Evolutionary conservation across 1,284 basidiomycete genomes (phyloP), one percentile per base, ranked within the genome.

Genomic region (Apiotrichum sp.): DNA sequence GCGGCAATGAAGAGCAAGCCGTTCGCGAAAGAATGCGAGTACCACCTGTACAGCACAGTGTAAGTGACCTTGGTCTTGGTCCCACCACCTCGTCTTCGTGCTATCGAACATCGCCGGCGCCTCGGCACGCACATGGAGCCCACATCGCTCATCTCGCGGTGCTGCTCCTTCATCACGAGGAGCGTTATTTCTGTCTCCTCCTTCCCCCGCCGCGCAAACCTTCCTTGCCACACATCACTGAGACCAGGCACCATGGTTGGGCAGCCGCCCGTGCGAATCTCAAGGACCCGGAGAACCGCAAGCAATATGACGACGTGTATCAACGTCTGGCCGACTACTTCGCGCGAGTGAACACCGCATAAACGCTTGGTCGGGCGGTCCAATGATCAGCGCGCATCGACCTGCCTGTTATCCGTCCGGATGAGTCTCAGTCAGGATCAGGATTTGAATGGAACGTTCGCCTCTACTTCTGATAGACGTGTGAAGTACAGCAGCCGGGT

Each of bases 191-290:
- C 22, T 22, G 22, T 22, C 22, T 22, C 22, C 22, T 22, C 22
- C 22, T 22, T 22, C 22, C 22, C 22, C 22, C 22, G 22, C 22
- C 22, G 22, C 22, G 22, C 22, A 22, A 22, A 22, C 22, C 22
- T 22, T 22, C 22, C 22, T 22, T 22, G 22, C 22, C 22, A 22
- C 22, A 22, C 22, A 22, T 60, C 40, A 56, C 55, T 29, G 14
- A 13, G 6, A n/a, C 11, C 36, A 84, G 83, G 71, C 82, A 83
- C 74, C 86, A 87, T 67, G 86, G 85, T 41, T 87, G 84, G 80
- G 86, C 85, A 4, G 85, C 84, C 7, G 86, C 86, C 3, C 80
- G 86, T 48, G 86, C 82, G 1, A 76, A 87, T 67, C 77, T 87
- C 49, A 78, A 81, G 45, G 78, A 87, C 56, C 69, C 79, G 36